Evolutionary conservation across 192 early-diverging fungal species (phyloP).

Genomic region (Backusella morwellensis): DNA sequence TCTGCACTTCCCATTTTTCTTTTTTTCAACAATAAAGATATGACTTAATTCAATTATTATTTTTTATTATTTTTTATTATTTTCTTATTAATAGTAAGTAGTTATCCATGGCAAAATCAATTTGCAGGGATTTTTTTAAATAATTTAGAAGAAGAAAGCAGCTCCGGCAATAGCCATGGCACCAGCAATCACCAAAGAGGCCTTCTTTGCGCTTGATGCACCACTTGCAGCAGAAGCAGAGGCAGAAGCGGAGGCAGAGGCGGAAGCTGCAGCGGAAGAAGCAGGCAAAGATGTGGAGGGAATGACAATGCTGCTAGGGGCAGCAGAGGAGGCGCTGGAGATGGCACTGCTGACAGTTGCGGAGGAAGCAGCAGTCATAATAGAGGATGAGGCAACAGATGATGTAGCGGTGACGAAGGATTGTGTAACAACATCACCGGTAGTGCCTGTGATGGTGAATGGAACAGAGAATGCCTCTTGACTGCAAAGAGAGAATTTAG

Average conservation of each 20-base stretch:
- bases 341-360: not conserved
- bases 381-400: not conserved
- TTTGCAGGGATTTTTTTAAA: not conserved
- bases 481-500: not conserved
- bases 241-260: not conserved
- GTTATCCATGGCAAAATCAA: not conserved
- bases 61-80: no score
- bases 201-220: not conserved
- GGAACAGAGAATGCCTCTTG: conserved; percentile 6
- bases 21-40: not conserved
- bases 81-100: not conserved
- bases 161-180: not conserved
- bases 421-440: conserved; percentile 9
- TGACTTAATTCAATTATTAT: not conserved
- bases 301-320: not conserved
- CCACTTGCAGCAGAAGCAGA: not conserved
- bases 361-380: not conserved
- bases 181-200: not conserved
- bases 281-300: not conserved
- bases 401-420: not conserved
- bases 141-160: conserved; percentile 2
- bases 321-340: not conserved
- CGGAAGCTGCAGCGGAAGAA: not conserved
- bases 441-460: not conserved
- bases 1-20: not conserved